Evolutionary conservation across 2,329 filamentous ascomycete species (phyloP), one percentile per base, ranked within the genome.

Genomic region (Neocucurbitaria cava): DNA sequence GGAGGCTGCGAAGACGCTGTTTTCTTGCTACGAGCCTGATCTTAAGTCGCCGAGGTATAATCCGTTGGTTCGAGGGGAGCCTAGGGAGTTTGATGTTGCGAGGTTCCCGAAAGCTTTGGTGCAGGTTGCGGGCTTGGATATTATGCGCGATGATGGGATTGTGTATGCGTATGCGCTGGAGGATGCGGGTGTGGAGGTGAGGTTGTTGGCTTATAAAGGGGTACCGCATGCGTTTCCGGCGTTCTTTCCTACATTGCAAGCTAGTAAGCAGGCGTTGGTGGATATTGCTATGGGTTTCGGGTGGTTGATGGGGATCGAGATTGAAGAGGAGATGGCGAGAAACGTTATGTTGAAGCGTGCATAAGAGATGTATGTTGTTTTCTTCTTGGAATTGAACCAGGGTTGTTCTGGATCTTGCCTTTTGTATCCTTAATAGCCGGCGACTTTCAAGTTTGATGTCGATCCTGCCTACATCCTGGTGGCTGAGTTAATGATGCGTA

Each of bases 141-240:
- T 78, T 0, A 54, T 82, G 2, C 68, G 83, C 1, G 83, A 86
- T 55, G 83, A 85, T 53, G 82, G 73, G 0, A 57, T 85, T 40
- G 77, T 85, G 0, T 85, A 83, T 59, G 81, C 82, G 53, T 70
- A 80, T 5, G 59, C 84, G 52, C 69, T 77, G 36, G 77, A 79
- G 47, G 75, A 81, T 31, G 72, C 70, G 1, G 75, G 68, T 15
- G 73, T 82, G 10, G 60, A 71, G 62, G 82, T 81, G 2, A 76
- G 69, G 49, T 46, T 83, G 18, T 75, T 81, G 55, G 62, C 77
- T 6, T 81, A 79, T 61, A 61, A 73, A 0, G 78, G 78, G 1
- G 70, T 77, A 55, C 76, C 76, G 7, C 79, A 81, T 67, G 73
- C 74, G 64, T 61, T 85, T 58, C 73, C 65, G 52, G 48, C 46